phyloP scores from a whole-genome alignment of 176 grass and related monocot species.

The Dendrocalamus sinicus region DNA sequence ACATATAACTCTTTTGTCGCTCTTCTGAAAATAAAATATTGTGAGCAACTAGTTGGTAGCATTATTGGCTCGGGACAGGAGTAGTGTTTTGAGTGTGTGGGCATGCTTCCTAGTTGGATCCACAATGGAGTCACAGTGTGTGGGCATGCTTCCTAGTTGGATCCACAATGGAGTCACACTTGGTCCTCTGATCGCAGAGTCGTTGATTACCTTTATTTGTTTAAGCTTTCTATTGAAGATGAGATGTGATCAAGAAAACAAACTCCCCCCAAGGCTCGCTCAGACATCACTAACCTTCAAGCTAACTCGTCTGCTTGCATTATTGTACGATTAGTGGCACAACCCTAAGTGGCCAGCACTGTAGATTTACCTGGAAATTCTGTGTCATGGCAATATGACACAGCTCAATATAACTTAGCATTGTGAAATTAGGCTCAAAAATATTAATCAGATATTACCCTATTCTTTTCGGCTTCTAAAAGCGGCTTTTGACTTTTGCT shows the following conservation, averaged over 20 bases:
- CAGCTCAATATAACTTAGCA: not conserved
- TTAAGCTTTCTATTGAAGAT: slow-evolving; percentile 25
- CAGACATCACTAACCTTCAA: slow-evolving; percentile 43
- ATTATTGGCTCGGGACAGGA: slow-evolving; percentile 35
- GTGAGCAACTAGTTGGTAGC: not conserved
- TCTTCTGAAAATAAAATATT: slow-evolving; percentile 34
- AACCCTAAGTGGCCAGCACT: not conserved
- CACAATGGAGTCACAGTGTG: slow-evolving; percentile 21
- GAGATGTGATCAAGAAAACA: slow-evolving; percentile 21
- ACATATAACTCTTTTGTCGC: not conserved
- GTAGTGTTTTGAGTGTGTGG: not conserved
- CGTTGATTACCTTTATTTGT: slow-evolving; percentile 31
- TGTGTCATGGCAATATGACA: not conserved
- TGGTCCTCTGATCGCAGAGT: slow-evolving; percentile 37
- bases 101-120: slow-evolving; percentile 45
- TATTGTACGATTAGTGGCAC: not conserved
- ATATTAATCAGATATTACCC: not conserved
- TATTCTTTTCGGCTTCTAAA: no score
- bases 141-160: slow-evolving; percentile 38
- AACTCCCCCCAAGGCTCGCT: slow-evolving; percentile 23
- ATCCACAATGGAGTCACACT: slow-evolving; percentile 44
- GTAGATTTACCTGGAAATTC: not conserved
- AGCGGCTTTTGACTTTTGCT: no score
- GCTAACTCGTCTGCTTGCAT: slow-evolving; percentile 10
- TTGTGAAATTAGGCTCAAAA: not conserved